Evolutionary conservation across 176 grass and related monocot genomes (phyloP).

Genomic region (Phoenix roebelenii): DNA sequence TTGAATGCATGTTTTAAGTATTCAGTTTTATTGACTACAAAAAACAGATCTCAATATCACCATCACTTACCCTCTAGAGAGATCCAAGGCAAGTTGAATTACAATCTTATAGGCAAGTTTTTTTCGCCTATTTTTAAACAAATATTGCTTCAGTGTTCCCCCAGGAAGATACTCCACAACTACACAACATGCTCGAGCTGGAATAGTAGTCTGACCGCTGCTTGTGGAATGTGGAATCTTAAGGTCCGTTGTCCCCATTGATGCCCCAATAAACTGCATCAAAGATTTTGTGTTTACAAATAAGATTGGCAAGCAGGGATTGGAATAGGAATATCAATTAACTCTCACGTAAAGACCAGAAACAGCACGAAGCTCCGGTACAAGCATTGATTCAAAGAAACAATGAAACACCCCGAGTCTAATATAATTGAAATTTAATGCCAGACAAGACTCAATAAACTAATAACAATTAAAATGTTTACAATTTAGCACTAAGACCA

Average conservation of each 20-base stretch:
- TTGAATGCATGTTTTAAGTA: too few species aligned
- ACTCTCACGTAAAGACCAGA: too few species aligned
- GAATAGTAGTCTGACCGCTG: constrained; percentile 35
- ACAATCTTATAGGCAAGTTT: constrained; percentile 82
- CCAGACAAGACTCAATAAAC: too few species aligned
- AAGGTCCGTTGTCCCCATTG: constrained; percentile 78
- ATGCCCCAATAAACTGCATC: constrained; percentile 84
- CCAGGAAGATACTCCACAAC: constrained; percentile 88
- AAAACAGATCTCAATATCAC: constrained; percentile 41
- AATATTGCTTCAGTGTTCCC: constrained; percentile 76
- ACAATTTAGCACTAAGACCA: too few species aligned
- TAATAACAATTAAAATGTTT: too few species aligned
- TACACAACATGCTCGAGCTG: constrained; percentile 74
- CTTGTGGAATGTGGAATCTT: constrained; percentile 50
- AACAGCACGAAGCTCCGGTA: too few species aligned
- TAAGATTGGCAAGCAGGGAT: too few species aligned
- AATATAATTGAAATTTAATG: too few species aligned
- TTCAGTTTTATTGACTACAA: constrained; percentile 11
- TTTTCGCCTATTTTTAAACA: constrained; percentile 55
- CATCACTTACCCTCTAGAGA: constrained; percentile 65
- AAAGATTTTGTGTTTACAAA: not conserved
- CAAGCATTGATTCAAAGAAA: too few species aligned
- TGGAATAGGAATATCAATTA: too few species aligned
- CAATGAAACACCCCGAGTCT: too few species aligned
- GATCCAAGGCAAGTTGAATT: constrained; percentile 79